Conservation (phyloP, 1,284 basidiomycete species). For the Ganoderma resinaceum region DNA sequence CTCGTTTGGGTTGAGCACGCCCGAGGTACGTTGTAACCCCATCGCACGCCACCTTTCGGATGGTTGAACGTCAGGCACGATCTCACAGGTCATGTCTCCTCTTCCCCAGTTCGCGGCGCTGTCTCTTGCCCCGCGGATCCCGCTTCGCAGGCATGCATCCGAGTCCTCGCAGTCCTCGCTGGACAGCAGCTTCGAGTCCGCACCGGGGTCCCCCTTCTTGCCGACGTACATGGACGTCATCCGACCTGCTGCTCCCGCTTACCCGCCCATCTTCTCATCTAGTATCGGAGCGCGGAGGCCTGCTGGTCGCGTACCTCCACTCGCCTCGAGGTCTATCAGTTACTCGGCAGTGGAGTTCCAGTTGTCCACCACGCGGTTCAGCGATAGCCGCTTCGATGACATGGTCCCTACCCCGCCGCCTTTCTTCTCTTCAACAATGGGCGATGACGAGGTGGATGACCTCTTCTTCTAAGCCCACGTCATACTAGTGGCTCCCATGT, state of each 20-base stretch:
- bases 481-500: neutral
- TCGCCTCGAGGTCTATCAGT: conserved; percentile 32
- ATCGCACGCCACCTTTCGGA: conserved; percentile 24
- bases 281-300: conserved; percentile 25
- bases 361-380: conserved; percentile 28
- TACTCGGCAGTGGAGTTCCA: conserved; percentile 38
- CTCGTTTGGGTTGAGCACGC: conserved; percentile 27
- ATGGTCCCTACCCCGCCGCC: conserved; percentile 31
- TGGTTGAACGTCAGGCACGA: conserved; percentile 27
- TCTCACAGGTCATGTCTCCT: conserved; percentile 39
- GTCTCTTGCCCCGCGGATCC: conserved; percentile 59
- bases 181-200: conserved; percentile 62
- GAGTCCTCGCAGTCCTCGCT: conserved; percentile 61
- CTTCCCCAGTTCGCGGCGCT: conserved; percentile 56
- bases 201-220: conserved; percentile 51
- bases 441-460: conserved; percentile 35
- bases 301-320: conserved; percentile 17
- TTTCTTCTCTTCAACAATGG: conserved; percentile 35
- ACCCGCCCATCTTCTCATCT: conserved; percentile 29
- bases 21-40: conserved; percentile 32
- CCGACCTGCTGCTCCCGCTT: conserved; percentile 25
- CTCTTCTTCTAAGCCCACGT: conserved; percentile 32
- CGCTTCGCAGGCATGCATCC: conserved; percentile 46
- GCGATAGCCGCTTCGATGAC: conserved; percentile 33
- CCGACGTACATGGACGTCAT: conserved; percentile 38